Evolutionary conservation across 352 stramenopile species (phyloP).

Genomic region (Thalassiosira hispida): DNA sequence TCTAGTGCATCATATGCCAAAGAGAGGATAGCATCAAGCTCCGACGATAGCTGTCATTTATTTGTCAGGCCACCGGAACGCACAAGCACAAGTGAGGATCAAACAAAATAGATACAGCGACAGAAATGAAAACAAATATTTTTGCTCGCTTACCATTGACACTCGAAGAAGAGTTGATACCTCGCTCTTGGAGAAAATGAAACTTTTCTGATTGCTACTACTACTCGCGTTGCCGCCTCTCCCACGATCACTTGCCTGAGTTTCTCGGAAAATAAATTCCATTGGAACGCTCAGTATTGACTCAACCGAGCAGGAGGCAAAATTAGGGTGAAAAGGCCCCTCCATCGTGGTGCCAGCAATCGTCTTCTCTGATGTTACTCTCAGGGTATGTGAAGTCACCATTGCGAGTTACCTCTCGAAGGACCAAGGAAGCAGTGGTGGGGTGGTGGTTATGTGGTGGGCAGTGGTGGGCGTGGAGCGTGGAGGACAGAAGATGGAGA

Average conservation of each 20-base stretch:
- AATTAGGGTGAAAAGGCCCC: constrained; percentile 3
- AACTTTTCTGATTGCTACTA: constrained; percentile 26
- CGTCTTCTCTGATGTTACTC: too few relatives aligned
- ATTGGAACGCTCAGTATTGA: constrained; percentile 37
- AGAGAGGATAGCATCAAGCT: constrained; percentile 41
- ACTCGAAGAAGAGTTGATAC: constrained; percentile 50
- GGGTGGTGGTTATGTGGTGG: neutral
- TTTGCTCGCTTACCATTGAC: constrained; percentile 32
- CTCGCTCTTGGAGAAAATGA: constrained; percentile 55
- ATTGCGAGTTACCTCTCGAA: too few relatives aligned
- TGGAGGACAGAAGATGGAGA: too few relatives aligned
- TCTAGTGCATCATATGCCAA: constrained; percentile 51
- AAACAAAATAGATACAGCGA: constrained; percentile 4
- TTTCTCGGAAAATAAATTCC: constrained; percentile 52
- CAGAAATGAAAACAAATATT: neutral
- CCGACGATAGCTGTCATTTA: constrained; percentile 37
- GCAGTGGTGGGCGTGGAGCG: neutral
- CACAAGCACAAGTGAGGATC: neutral
- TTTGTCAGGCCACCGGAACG: neutral
- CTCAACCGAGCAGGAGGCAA: constrained; percentile 30
- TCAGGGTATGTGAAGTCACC: neutral
- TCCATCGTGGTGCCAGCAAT: neutral
- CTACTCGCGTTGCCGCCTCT: neutral
- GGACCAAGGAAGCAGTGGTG: too few relatives aligned
- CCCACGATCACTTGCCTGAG: constrained; percentile 12